Percentiles rank a stretch among this genome's conserved stretches.
These are phyloP conservation scores for Pythium oligandrum DNA, from an alignment of 352 stramenopile species.

Conservation along the genomic window DNA sequence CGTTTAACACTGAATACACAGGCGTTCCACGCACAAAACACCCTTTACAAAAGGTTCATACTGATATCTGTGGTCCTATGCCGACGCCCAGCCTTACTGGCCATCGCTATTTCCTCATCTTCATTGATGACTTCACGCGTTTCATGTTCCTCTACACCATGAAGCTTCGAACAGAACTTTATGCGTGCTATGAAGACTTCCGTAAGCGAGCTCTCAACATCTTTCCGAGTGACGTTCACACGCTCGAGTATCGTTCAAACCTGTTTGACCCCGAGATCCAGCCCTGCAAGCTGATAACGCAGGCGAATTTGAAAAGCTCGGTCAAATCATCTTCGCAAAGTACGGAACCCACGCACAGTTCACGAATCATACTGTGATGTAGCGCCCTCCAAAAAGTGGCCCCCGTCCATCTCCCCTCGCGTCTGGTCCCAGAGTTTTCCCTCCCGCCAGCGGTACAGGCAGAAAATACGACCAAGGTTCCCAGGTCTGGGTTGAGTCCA, in stretches of 20 bases:
- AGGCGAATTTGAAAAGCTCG: constrained; percentile 11
- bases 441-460: no score
- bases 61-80: constrained; percentile 8
- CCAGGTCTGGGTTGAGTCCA: no score
- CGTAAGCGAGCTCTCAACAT: constrained; percentile 6
- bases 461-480: no score
- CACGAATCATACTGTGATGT: no score
- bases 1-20: constrained; percentile 18
- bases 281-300: constrained; percentile 11
- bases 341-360: constrained; percentile 8
- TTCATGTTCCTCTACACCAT: constrained; percentile 10
- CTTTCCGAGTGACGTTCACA: constrained; percentile 5
- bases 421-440: no score
- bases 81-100: constrained; percentile 7
- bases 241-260: constrained; percentile 2
- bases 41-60: constrained; percentile 10
- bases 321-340: constrained; percentile 1
- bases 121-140: constrained; percentile 8
- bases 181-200: constrained; percentile 9
- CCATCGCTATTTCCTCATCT: constrained; percentile 8
- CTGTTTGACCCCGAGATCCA: constrained; percentile 5
- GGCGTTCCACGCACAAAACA: constrained; percentile 15
- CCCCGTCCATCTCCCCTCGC: no score
- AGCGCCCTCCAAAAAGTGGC: no score
- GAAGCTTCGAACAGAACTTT: constrained; percentile 1